These are phyloP conservation scores for Shiraia sp. DNA, from an alignment of 2,329 filamentous ascomycete genomes.

Conservation along the genomic window DNA sequence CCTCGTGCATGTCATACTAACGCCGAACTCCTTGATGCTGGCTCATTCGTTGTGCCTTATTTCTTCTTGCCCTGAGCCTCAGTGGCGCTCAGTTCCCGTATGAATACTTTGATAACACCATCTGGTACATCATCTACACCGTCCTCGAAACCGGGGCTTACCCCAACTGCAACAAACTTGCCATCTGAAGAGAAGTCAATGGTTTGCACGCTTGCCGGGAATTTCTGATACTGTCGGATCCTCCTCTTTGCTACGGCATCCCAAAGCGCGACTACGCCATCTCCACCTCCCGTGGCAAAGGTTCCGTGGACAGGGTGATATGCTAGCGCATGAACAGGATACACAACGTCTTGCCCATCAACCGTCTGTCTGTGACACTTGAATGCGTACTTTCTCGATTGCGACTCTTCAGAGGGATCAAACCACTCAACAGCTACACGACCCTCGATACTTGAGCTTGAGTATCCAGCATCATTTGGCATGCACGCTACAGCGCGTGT, in stretches of 20 bases:
- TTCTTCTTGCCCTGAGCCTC: constrained; percentile 88
- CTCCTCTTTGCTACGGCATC: constrained; percentile 88
- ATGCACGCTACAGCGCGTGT: constrained; percentile 92
- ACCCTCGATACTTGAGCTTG: constrained; percentile 89
- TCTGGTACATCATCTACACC: constrained; percentile 81
- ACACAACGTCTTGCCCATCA: constrained; percentile 77
- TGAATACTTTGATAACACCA: constrained; percentile 70
- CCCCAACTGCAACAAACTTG: constrained; percentile 74
- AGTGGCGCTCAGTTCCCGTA: constrained; percentile 81
- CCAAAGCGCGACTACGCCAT: constrained; percentile 91
- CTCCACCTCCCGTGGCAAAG: constrained; percentile 86
- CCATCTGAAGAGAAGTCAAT: constrained; percentile 79
- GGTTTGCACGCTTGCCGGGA: constrained; percentile 75
- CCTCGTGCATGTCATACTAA: constrained; percentile 1
- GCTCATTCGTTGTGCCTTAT: constrained; percentile 19
- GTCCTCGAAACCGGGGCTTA: constrained; percentile 87
- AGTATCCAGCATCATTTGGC: constrained; percentile 94
- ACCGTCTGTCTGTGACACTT: constrained; percentile 89
- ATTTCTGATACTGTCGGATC: constrained; percentile 86
- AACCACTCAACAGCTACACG: constrained; percentile 98
- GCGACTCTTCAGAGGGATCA: constrained; percentile 82
- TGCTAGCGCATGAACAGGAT: constrained; percentile 85
- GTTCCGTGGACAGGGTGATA: constrained; percentile 84
- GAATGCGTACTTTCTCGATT: constrained; percentile 95
- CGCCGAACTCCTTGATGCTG: constrained; percentile 11